phyloP scores from a whole-genome alignment of 176 grass and related monocot genomes.

The Musa troglodytarum region DNA sequence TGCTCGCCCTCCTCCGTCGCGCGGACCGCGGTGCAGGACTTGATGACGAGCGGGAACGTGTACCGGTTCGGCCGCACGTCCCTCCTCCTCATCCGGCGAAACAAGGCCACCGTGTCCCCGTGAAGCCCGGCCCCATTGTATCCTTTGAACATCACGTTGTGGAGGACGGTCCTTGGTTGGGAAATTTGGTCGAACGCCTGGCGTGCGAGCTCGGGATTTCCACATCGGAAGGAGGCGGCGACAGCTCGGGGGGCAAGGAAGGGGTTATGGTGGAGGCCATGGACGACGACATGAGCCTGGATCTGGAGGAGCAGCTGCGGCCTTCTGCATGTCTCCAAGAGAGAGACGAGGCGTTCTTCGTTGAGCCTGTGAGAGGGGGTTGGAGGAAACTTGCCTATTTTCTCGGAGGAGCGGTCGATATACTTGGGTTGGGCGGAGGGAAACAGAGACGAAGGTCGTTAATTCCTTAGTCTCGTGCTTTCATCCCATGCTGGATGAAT shows the following conservation, averaged over 20 bases:
- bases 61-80: neutral
- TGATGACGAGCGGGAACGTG: constrained; percentile 15
- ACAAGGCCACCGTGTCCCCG: neutral
- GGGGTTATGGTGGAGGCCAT: constrained; percentile 11
- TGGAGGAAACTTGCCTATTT: neutral
- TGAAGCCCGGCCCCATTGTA: neutral
- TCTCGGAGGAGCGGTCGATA: neutral
- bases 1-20: neutral
- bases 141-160: constrained; percentile 17
- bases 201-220: neutral
- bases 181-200: constrained; percentile 6
- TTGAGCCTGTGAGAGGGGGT: neutral
- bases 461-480: no score
- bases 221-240: neutral
- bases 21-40: constrained; percentile 1
- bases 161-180: neutral
- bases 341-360: neutral
- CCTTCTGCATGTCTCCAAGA: constrained; percentile 8
- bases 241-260: neutral
- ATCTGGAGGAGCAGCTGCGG: neutral
- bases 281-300: constrained; percentile 1
- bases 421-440: no score
- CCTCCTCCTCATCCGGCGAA: neutral
- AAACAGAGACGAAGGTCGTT: no score
- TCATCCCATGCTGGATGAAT: no score